phyloP scores from a whole-genome alignment of 208 protist genomes.

The Phytomonas sp. region DNA sequence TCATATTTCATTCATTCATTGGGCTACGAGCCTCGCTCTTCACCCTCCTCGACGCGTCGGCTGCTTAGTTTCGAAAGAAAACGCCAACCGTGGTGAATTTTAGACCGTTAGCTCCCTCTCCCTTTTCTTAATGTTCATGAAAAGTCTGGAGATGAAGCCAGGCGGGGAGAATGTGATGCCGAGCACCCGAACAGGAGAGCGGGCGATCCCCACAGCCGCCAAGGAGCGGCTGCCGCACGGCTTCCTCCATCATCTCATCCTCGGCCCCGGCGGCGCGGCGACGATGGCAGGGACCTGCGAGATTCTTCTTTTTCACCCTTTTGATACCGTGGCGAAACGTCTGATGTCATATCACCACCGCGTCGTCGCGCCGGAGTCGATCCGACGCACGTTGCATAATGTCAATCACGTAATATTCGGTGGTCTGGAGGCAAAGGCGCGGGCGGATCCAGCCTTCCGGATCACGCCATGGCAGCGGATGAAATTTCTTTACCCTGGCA shows the following conservation, averaged over 20 bases:
- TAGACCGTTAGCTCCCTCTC: background rate
- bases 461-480: constrained; percentile 27
- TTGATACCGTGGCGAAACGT: constrained; percentile 81
- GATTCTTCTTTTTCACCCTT: constrained; percentile 79
- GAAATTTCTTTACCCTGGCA: constrained; percentile 84
- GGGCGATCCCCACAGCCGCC: background rate
- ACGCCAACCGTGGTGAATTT: background rate
- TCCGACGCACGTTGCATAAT: constrained; percentile 41
- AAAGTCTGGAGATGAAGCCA: background rate
- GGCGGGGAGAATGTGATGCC: background rate
- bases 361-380: constrained; percentile 33
- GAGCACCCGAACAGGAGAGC: background rate
- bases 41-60: too few relatives aligned
- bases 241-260: background rate
- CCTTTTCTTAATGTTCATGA: background rate
- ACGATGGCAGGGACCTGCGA: constrained; percentile 61
- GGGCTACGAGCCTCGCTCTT: background rate
- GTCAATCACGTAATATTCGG: constrained; percentile 69
- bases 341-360: constrained; percentile 63
- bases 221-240: background rate
- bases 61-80: background rate
- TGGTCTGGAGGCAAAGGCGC: constrained; percentile 39
- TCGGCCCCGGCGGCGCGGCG: constrained; percentile 31
- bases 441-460: constrained; percentile 21
- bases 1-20: background rate